These are phyloP conservation scores for Saturnispora saitoi DNA, from an alignment of 805 yeast species.

Conservation along the genomic window DNA sequence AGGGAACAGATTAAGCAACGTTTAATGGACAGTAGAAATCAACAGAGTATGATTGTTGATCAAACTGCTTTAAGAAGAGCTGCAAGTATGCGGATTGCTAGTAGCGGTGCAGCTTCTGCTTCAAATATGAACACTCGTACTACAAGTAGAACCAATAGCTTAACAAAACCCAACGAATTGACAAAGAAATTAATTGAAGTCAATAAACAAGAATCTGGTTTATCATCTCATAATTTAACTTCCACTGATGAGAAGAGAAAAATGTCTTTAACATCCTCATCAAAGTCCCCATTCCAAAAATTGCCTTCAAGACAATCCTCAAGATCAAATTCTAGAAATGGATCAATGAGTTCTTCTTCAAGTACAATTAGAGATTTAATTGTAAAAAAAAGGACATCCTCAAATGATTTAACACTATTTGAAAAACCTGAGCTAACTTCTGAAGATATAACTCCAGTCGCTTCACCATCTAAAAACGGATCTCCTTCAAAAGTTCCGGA, in stretches of 20 bases:
- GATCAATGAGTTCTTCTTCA: not conserved
- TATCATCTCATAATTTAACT: not conserved
- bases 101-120: not conserved
- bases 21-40: conserved; percentile 16
- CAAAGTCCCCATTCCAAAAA: conserved; percentile 3
- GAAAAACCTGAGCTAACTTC: not conserved
- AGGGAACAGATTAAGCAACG: conserved; percentile 21
- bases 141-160: conserved; percentile 5
- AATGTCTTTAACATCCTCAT: conserved; percentile 1
- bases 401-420: not conserved
- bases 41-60: conserved; percentile 2
- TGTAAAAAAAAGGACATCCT: not conserved
- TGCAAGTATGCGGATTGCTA: not conserved
- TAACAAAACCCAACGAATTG: not conserved
- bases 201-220: not conserved
- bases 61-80: not conserved
- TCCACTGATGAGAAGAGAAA: conserved; percentile 5
- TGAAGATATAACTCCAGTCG: not conserved
- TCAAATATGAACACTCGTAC: not conserved
- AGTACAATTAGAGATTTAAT: not conserved
- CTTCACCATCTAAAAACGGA: conserved; percentile 3
- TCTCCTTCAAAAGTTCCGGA: not conserved
- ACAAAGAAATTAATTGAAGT: conserved; percentile 2
- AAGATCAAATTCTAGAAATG: conserved; percentile 1
- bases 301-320: conserved; percentile 1